These are phyloP conservation scores for Puccinia novopanici DNA, from an alignment of 1,284 basidiomycete species.

Conservation along the genomic window DNA sequence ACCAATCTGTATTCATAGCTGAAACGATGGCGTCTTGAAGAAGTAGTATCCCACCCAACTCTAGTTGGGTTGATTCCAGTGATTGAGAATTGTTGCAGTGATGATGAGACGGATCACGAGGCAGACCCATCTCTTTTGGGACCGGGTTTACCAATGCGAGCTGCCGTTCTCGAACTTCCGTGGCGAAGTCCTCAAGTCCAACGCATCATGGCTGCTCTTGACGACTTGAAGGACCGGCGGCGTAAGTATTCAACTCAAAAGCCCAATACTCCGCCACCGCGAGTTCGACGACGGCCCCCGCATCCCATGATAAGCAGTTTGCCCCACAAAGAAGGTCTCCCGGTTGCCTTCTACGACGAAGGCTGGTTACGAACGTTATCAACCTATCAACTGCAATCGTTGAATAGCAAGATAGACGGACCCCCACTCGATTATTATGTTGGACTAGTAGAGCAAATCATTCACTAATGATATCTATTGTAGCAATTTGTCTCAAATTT, in stretches of 20 bases:
- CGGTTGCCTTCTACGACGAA: neutral
- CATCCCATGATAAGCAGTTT: neutral
- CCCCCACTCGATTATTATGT: neutral
- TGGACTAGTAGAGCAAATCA: neutral
- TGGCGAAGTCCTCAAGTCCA: neutral
- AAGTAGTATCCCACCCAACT: neutral
- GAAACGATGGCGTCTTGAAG: neutral
- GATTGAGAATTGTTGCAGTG: neutral
- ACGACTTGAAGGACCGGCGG: neutral
- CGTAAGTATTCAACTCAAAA: neutral
- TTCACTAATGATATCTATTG: too few relatives aligned
- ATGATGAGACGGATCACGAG: constrained; percentile 23
- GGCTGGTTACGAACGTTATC: neutral
- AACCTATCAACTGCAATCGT: neutral
- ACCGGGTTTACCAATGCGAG: constrained; percentile 1
- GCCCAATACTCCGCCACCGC: neutral
- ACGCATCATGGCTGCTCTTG: neutral
- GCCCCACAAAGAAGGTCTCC: constrained; percentile 5
- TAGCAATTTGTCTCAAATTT: too few relatives aligned
- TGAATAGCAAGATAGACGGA: neutral
- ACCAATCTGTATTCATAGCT: neutral
- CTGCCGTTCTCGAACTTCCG: neutral
- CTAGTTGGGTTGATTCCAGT: neutral
- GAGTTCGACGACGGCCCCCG: too few relatives aligned
- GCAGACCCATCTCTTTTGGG: neutral